phyloP scores from a whole-genome alignment of 108 stramenopile genomes.

The Craspedostauros australis region DNA sequence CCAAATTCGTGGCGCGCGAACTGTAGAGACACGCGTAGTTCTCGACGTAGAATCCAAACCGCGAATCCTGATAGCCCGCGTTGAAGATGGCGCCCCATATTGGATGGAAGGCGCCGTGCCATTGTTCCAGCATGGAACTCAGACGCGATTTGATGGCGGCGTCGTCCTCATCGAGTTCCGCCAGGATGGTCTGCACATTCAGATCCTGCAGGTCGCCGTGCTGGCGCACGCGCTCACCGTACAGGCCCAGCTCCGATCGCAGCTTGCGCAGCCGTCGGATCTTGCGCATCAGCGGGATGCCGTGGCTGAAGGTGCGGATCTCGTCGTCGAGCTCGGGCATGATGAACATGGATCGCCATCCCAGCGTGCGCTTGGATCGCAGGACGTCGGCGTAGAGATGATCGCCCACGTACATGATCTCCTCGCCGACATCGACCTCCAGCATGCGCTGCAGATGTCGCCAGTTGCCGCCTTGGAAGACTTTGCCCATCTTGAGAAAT shows the following conservation, averaged over 20 bases:
- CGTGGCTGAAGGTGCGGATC: constrained; percentile 54
- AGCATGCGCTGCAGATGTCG: constrained; percentile 86
- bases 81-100: constrained; percentile 87
- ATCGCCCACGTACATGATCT: constrained; percentile 95
- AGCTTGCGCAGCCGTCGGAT: constrained; percentile 54
- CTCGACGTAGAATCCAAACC: constrained; percentile 89
- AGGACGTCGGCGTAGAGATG: constrained; percentile 93
- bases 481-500: constrained; percentile 82
- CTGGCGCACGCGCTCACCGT: constrained; percentile 37
- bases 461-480: constrained; percentile 96
- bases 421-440: constrained; percentile 81
- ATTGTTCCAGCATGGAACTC: constrained; percentile 35
- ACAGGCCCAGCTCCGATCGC: constrained; percentile 53
- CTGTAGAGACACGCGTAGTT: constrained; percentile 96
- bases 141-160: constrained; percentile 51
- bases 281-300: constrained; percentile 33
- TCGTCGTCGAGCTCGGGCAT: constrained; percentile 87
- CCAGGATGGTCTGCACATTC: constrained; percentile 28
- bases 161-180: constrained; percentile 71
- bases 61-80: constrained; percentile 92
- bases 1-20: constrained; percentile 85
- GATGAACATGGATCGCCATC: constrained; percentile 90
- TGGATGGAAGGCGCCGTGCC: constrained; percentile 75
- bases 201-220: constrained; percentile 18
- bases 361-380: constrained; percentile 90